phyloP scores from a whole-genome alignment of 768 basidiomycete species.

The Saitozyma sp. region DNA sequence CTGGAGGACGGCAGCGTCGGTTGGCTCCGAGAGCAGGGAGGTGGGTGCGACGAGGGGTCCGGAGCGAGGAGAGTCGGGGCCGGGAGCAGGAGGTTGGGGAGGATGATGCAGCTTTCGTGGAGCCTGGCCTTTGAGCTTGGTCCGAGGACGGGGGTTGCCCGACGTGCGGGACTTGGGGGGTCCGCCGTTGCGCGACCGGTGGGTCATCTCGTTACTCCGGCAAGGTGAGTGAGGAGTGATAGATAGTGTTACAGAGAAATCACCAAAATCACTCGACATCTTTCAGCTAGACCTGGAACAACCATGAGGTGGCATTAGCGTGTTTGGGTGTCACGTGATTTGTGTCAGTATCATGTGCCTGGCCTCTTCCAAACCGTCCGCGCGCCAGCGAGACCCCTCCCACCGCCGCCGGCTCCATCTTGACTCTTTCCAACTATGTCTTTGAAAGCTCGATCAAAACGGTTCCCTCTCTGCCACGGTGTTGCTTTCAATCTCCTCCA shows the following conservation, averaged over 20 bases:
- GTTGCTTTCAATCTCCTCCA: constrained; percentile 1
- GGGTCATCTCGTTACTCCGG: constrained; percentile 28
- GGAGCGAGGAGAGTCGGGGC: constrained; percentile 1
- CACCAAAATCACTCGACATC: not conserved
- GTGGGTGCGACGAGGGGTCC: constrained; percentile 1
- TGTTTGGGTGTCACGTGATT: not conserved
- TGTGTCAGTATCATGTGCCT: not conserved
- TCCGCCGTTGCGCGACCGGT: constrained; percentile 38
- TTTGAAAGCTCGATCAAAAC: constrained; percentile 16
- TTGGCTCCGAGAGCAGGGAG: constrained; percentile 25
- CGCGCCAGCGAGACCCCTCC: not conserved
- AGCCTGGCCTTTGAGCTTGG: constrained; percentile 4
- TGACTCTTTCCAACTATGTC: constrained; percentile 2
- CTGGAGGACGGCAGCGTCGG: constrained; percentile 37
- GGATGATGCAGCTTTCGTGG: constrained; percentile 43
- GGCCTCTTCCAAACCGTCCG: not conserved
- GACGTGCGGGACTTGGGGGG: constrained; percentile 20
- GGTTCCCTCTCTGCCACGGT: constrained; percentile 17
- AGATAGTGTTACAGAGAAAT: not conserved
- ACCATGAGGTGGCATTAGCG: not conserved
- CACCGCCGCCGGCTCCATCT: constrained; percentile 1
- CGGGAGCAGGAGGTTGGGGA: constrained; percentile 15
- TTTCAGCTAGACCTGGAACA: not conserved
- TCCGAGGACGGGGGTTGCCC: not conserved
- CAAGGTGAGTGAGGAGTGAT: not conserved